These are phyloP conservation scores for Cyberlindnera subsufficiens DNA, from an alignment of 805 yeast species.

Conservation along the genomic window DNA sequence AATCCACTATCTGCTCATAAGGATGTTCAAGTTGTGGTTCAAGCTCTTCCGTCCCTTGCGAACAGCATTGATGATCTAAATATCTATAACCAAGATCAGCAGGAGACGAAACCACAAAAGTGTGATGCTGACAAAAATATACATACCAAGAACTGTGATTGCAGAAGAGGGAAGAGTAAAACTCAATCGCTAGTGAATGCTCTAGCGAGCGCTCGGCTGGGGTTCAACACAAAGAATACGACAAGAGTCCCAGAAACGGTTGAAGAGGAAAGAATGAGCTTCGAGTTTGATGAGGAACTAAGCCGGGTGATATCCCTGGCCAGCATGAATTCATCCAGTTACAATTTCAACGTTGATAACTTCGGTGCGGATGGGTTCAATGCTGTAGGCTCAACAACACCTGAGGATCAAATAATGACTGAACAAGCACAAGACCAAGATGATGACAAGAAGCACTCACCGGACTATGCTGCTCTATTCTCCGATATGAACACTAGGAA, in stretches of 20 bases:
- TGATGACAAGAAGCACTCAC: constrained; percentile 17
- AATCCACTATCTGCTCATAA: constrained; percentile 24
- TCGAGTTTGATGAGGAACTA: constrained; percentile 21
- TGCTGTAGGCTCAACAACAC: not conserved
- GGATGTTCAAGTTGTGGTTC: constrained; percentile 10
- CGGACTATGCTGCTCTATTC: constrained; percentile 27
- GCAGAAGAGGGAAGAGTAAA: constrained; percentile 15
- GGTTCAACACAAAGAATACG: constrained; percentile 9
- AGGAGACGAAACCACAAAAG: not conserved
- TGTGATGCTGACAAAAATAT: constrained; percentile 4
- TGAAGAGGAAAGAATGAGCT: constrained; percentile 5
- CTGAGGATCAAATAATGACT: not conserved
- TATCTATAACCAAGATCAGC: constrained; percentile 5
- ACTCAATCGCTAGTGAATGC: constrained; percentile 19
- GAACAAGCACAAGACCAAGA: constrained; percentile 2
- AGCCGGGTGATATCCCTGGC: constrained; percentile 21
- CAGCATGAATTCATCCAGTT: constrained; percentile 17
- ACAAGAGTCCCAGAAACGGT: not conserved
- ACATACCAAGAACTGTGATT: constrained; percentile 13
- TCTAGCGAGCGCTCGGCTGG: constrained; percentile 19
- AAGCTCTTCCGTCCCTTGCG: constrained; percentile 10
- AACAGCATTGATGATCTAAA: constrained; percentile 15
- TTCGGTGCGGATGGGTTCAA: not conserved
- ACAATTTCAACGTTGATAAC: constrained; percentile 14
- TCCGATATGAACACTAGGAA: constrained; percentile 19